Percentiles rank a stretch among this genome's conserved stretches.
These are phyloP conservation scores for Curvularia eragrostidis DNA, from an alignment of 2,329 filamentous ascomycete genomes.

Conservation along the genomic window DNA sequence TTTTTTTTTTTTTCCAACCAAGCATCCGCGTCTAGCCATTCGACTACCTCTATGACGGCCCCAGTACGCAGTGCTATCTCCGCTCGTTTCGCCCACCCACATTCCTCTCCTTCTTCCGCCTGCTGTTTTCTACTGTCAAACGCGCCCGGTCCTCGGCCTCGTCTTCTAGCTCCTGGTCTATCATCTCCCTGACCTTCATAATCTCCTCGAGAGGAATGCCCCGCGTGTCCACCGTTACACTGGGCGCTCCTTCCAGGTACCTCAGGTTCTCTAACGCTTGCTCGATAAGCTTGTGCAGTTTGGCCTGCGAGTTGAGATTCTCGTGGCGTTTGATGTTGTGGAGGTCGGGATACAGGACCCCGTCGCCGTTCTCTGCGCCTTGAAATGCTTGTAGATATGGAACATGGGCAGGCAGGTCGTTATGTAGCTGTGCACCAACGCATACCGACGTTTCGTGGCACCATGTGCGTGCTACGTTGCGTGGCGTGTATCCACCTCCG, in stretches of 20 bases:
- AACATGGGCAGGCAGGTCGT: slow-evolving; percentile 77
- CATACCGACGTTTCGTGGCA: slow-evolving; percentile 94
- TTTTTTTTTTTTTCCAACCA: no score
- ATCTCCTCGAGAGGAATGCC: slow-evolving; percentile 74
- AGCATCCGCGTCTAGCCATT: not conserved
- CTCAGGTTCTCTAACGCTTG: slow-evolving; percentile 84
- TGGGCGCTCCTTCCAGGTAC: slow-evolving; percentile 84
- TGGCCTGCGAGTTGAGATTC: slow-evolving; percentile 81
- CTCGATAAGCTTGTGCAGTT: slow-evolving; percentile 76
- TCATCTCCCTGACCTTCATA: slow-evolving; percentile 66
- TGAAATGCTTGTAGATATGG: slow-evolving; percentile 86
- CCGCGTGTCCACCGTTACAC: slow-evolving; percentile 74
- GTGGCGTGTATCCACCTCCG: slow-evolving; percentile 93
- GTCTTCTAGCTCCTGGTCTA: slow-evolving; percentile 72
- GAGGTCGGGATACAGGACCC: slow-evolving; percentile 84
- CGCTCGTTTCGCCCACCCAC: slow-evolving; percentile 54
- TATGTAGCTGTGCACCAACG: slow-evolving; percentile 74
- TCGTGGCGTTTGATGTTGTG: slow-evolving; percentile 73
- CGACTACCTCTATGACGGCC: not conserved
- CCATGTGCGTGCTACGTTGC: slow-evolving; percentile 96
- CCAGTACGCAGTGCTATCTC: slow-evolving; percentile 21
- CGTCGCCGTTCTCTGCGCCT: slow-evolving; percentile 72
- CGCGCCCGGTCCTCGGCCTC: slow-evolving; percentile 66
- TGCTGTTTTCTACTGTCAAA: slow-evolving; percentile 60
- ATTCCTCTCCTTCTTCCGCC: slow-evolving; percentile 54